phyloP scores from a whole-genome alignment of 768 basidiomycete genomes.

The Melanogaster broomeanus region DNA sequence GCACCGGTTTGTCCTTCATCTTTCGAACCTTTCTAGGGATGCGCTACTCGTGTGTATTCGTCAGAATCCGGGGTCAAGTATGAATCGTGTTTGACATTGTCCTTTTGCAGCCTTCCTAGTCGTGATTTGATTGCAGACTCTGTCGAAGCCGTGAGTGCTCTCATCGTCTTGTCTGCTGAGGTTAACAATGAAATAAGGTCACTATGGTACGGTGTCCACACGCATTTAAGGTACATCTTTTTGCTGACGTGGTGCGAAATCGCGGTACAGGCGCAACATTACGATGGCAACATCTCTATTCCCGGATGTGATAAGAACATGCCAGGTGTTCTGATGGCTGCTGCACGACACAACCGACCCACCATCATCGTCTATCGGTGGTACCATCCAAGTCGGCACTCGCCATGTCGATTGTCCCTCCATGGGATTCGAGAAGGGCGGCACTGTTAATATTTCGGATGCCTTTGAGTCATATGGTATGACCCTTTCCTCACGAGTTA shows the following conservation, averaged over 20 bases:
- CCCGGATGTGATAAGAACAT: conserved; percentile 94
- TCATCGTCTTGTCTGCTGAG: not conserved
- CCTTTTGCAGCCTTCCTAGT: conserved; percentile 63
- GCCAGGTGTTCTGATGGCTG: conserved; percentile 88
- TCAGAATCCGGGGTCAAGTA: not conserved
- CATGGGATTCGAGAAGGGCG: conserved; percentile 78
- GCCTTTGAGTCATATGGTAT: conserved; percentile 83
- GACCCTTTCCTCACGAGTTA: not conserved
- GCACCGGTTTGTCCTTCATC: not conserved
- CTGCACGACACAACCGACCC: conserved; percentile 82
- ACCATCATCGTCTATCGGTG: conserved; percentile 87
- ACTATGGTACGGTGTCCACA: conserved; percentile 43
- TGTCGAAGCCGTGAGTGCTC: conserved; percentile 66
- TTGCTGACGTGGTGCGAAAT: conserved; percentile 1
- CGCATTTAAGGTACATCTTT: not conserved
- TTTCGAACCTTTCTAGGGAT: conserved; percentile 54
- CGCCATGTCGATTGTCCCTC: conserved; percentile 81
- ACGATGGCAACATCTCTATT: conserved; percentile 84
- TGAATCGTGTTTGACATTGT: not conserved
- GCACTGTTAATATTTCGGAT: conserved; percentile 80
- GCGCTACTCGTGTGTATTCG: conserved; percentile 73
- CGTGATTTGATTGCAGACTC: conserved; percentile 91
- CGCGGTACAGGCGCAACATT: conserved; percentile 70
- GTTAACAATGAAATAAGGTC: conserved; percentile 40
- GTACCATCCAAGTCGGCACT: conserved; percentile 77